These are phyloP conservation scores for Eutrema salsugineum DNA, from an alignment of 441 rosid species.

Conservation along the genomic window DNA sequence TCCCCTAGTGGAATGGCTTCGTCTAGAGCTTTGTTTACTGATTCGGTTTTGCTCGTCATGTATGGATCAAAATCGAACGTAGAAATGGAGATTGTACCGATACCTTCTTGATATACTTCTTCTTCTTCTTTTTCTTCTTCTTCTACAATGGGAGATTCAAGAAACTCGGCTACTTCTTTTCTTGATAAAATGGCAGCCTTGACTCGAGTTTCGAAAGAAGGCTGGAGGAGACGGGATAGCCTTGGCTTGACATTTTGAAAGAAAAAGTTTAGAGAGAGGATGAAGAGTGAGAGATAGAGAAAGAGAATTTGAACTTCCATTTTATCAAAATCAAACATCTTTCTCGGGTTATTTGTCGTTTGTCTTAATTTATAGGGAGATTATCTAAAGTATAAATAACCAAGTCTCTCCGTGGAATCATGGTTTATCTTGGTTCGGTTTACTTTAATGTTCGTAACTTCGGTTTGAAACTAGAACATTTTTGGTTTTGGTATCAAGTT, in stretches of 20 bases:
- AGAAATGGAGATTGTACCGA: background rate
- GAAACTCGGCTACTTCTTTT: constrained; percentile 31
- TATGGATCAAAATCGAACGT: constrained; percentile 60
- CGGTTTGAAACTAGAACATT: background rate
- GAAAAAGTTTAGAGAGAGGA: constrained; percentile 24
- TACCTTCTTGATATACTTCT: constrained; percentile 22
- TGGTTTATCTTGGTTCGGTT: constrained; percentile 1
- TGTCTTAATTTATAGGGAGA: constrained; percentile 8
- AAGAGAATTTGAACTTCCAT: constrained; percentile 28
- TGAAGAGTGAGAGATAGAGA: constrained; percentile 23
- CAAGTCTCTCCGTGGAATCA: background rate
- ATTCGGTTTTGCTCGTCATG: constrained; percentile 49
- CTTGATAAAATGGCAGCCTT: constrained; percentile 21
- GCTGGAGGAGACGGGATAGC: constrained; percentile 16
- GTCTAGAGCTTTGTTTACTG: constrained; percentile 64
- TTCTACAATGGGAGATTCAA: constrained; percentile 11
- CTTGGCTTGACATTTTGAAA: constrained; percentile 6
- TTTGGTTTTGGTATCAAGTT: background rate
- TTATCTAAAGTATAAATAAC: background rate
- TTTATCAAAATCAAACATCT: constrained; percentile 2
- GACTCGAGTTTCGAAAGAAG: constrained; percentile 18
- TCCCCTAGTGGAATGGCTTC: constrained; percentile 54
- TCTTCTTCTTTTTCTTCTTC: constrained; percentile 38
- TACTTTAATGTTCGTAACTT: background rate
- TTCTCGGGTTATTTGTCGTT: background rate